Base-by-base conservation (phyloP, 2,329 filamentous ascomycete genomes). In the Colletotrichum tamarilloi region DNA sequence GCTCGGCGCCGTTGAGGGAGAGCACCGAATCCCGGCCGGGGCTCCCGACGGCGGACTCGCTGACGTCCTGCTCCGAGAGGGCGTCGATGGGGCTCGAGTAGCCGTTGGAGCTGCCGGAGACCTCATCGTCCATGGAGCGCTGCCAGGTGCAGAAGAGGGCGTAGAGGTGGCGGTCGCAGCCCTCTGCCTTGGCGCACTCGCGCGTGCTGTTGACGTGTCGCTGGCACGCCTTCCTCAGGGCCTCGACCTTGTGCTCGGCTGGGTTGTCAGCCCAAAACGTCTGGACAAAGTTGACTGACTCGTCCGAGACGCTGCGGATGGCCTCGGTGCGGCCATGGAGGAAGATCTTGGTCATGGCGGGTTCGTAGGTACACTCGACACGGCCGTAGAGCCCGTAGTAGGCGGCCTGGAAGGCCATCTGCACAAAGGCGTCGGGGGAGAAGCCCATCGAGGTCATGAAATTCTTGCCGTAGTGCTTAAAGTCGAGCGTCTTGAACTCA, bases 331-430 rank as follows among this genome's bases (percentile, higher is more conserved):
- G 93, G 12, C 97, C 97, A 80, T 98, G 97, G 73, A 97, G 90
- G 84, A 91, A 99, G 72, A 93, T 87, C 82, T 99, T 99, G 64
- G 97, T 99, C 97, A 99, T 98, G 55, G 97, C 96, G 8, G 97
- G 97, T 83, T 99, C 97, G 81, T 99, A 99, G 0, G 95, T 97
- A 80, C 95, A 97, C 82, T 98, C 97, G 1, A 98, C 91, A 5
- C 95, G 92, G 3, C 97, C 97, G 78, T 98, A 99, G 8, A 99
- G 88, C 2, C 97, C 97, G 79, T 98, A 99, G 85, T 99, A 98
- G 1, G 97, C 96, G 5, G 96, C 96, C 82, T 99, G 97, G 85
- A 98, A 98, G 0, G 97, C 97, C 96, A 99, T 98, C 82, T 99
- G 97, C 24, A 99, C 94, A 80, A 98, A 99, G 0, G 97, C 97